Evolutionary conservation across 1,284 basidiomycete species (phyloP).

Genomic region (Neonothopanus nambi): DNA sequence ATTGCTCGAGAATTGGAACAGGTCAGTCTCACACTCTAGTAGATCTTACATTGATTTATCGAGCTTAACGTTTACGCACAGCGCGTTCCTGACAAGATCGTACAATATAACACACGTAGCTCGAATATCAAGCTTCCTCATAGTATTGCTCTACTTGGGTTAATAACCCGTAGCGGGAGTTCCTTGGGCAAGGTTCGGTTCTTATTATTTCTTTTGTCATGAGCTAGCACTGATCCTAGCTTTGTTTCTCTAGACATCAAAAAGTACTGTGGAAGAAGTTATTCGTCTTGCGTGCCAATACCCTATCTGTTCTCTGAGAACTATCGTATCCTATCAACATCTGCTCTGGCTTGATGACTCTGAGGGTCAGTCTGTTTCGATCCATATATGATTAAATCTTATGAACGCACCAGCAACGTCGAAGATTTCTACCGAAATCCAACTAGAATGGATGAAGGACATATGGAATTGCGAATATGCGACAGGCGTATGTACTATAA

Average conservation of each 20-base stretch:
- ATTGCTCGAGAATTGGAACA: conserved; percentile 16
- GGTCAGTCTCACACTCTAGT: neutral
- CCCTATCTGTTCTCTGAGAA: conserved; percentile 35
- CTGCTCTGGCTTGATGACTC: conserved; percentile 50
- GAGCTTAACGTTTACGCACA: neutral
- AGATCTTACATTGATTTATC: no score
- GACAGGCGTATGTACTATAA: no score
- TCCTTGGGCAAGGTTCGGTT: no score
- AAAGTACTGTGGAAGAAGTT: neutral
- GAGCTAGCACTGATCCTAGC: no score
- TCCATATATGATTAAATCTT: neutral
- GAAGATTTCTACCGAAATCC: conserved; percentile 31
- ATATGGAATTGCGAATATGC: conserved; percentile 38
- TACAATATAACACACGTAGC: no score
- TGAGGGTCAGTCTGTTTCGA: conserved; percentile 27
- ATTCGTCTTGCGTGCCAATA: conserved; percentile 37
- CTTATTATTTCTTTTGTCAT: no score
- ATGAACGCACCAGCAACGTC: conserved; percentile 29
- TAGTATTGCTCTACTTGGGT: neutral
- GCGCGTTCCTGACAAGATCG: neutral
- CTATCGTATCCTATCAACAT: conserved; percentile 55
- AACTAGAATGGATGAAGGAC: conserved; percentile 51
- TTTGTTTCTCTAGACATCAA: no score
- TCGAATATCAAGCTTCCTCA: neutral
- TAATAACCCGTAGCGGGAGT: neutral